Evolutionary conservation across 1,284 basidiomycete genomes (phyloP), one percentile per base, ranked within the genome.

Genomic region (Taiwanofungus camphoratus): DNA sequence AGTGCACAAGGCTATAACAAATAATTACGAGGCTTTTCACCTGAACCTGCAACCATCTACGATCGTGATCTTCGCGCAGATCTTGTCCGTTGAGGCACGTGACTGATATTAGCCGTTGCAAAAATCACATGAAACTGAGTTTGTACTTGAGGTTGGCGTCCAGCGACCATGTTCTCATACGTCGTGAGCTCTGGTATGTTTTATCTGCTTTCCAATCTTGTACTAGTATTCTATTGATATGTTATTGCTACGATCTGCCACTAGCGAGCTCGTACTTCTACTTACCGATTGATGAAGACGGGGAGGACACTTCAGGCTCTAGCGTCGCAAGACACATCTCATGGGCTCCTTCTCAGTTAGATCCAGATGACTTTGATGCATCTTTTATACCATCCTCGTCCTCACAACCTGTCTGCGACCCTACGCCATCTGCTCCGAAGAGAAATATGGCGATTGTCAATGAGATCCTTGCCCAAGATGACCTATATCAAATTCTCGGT

Each of bases 401-500:
- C 15, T 53, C 65, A 22, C 56, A 63, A 22, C 52, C 52, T 24
- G 46, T 57, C n/a, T 27, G 40, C 33, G 54, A n/a, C 40, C 55
- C 31, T 37, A 45, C 57, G 24, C 39, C 53, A 13, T 41, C 53
- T 7, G 36, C 47, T 8, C 48, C 45, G 7, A 43, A 50, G 56
- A 60, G 61, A 57, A 56, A 44, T 40, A 55, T 52, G 33, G 44
- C 58, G 8, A 64, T 70, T 12, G 71, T 86, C 23, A 62, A 73
- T 30, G 61, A 69, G 22, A 74, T 90, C 27, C 71, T 88, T 35
- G 56, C 68, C 22, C 56, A 67, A 36, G 73, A 71, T 43, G 76
- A 88, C 53, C 71, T 92, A 26, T 92, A 92, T 62, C 66, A 71
- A 37, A 79, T 92, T 23, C 73, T 92, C 5, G 87, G 83, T 7